These are phyloP conservation scores for Trichoderma sp. DNA, from an alignment of 2,329 filamentous ascomycete genomes.

Conservation along the genomic window DNA sequence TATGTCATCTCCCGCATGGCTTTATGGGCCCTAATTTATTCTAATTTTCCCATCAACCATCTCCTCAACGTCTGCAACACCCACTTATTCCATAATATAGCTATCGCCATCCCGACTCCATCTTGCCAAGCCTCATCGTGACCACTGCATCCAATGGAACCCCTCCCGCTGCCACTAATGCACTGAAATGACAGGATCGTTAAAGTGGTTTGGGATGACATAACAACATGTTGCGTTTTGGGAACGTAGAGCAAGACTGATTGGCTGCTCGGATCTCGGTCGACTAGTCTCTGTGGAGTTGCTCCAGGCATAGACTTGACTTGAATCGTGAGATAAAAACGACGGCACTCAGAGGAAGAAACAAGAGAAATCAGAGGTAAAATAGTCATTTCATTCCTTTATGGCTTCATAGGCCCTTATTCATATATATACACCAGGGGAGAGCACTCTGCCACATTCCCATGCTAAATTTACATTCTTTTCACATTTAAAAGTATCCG, in stretches of 20 bases:
- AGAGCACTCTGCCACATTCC: neutral
- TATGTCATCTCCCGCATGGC: too few relatives aligned
- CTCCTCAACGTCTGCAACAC: too few relatives aligned
- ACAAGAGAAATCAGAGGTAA: neutral
- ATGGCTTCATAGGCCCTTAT: neutral
- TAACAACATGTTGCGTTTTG: neutral
- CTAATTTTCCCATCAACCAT: too few relatives aligned
- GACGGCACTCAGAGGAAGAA: neutral
- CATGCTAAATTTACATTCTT: neutral
- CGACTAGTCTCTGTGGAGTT: neutral
- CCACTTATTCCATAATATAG: too few relatives aligned
- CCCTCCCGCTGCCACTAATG: neutral
- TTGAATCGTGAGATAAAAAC: too few relatives aligned
- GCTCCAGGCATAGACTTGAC: too few relatives aligned
- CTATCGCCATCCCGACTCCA: too few relatives aligned
- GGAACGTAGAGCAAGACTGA: neutral
- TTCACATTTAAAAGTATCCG: slow-evolving; percentile 42
- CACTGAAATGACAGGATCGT: neutral
- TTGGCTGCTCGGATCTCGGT: neutral
- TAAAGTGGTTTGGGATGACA: neutral
- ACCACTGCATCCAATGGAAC: neutral
- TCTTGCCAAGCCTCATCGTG: neutral
- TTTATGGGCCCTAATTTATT: too few relatives aligned
- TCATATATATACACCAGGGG: neutral
- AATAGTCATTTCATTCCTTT: neutral